A percentile compares a stretch with the other conserved stretches of the same genome.
Evolutionary conservation across 345 rosid species (phyloP).

Genomic region (Eucalyptus globulus): DNA sequence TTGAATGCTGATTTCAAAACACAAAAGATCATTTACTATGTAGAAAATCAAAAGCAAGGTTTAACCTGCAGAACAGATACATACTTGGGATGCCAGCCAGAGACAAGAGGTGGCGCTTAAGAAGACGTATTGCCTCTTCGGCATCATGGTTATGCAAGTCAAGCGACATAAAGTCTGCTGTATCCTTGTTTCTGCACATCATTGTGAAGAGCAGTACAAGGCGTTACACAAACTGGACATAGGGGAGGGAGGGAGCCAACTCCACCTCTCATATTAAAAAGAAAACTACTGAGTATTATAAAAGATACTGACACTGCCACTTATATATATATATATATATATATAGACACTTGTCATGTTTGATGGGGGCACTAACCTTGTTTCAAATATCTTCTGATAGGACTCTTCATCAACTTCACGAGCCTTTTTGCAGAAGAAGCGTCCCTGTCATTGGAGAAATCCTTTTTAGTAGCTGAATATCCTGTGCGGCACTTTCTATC

Average conservation of each 20-base stretch:
- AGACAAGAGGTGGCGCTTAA: slow-evolving; percentile 28
- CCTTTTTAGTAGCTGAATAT: background rate
- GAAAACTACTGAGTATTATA: background rate
- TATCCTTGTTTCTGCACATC: slow-evolving; percentile 11
- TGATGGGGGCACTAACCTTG: slow-evolving; percentile 9
- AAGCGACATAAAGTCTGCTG: slow-evolving; percentile 9
- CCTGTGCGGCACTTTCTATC: background rate
- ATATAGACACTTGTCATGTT: background rate
- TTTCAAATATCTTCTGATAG: slow-evolving; percentile 30
- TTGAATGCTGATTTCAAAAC: slow-evolving; percentile 11
- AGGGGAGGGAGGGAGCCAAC: background rate
- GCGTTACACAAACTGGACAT: background rate
- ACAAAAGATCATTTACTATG: background rate
- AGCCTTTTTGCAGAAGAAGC: slow-evolving; percentile 27
- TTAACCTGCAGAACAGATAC: background rate
- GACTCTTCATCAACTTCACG: slow-evolving; percentile 45
- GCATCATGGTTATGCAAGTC: slow-evolving; percentile 25
- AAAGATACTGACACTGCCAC: background rate
- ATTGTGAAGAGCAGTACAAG: background rate
- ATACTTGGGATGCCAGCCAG: slow-evolving; percentile 48
- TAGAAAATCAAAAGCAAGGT: background rate
- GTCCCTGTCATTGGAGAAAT: slow-evolving; percentile 26
- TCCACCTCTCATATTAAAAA: background rate
- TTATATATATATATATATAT: background rate
- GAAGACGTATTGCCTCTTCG: slow-evolving; percentile 22